These are phyloP conservation scores for Loxodes magnus DNA, from an alignment of 73 alveolate genomes.

Conservation along the genomic window DNA sequence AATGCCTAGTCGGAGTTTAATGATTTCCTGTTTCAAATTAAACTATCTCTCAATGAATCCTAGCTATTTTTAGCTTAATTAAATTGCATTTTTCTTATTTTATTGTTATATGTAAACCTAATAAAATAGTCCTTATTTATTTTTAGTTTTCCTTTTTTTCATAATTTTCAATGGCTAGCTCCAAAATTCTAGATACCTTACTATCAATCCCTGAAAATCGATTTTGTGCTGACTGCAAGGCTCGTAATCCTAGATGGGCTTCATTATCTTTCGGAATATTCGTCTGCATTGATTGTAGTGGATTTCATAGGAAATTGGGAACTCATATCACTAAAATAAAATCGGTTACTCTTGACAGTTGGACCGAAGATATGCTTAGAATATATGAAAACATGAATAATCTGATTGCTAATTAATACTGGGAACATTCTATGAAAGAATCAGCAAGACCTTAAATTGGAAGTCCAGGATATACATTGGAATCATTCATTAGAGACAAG, in stretches of 20 bases:
- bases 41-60: no score
- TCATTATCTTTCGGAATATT: slow-evolving; percentile 64
- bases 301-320: slow-evolving; percentile 68
- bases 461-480: slow-evolving; percentile 15
- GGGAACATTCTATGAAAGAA: slow-evolving; percentile 50
- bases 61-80: no score
- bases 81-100: no score
- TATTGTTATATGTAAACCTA: no score
- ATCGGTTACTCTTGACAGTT: slow-evolving; percentile 61
- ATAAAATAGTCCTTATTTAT: no score
- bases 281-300: slow-evolving; percentile 70
- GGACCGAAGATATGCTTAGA: slow-evolving; percentile 49
- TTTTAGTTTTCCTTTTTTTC: no score
- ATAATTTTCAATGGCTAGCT: no score
- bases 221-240: slow-evolving; percentile 62
- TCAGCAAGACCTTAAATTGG: slow-evolving; percentile 16
- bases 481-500: slow-evolving; percentile 31
- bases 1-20: no score
- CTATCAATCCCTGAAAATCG: slow-evolving; percentile 52
- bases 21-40: no score
- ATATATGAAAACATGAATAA: slow-evolving; percentile 55
- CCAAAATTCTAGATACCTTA: no score
- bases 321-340: slow-evolving; percentile 60
- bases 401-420: slow-evolving; percentile 60
- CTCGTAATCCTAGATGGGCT: slow-evolving; percentile 72